A percentile compares a stretch with the other conserved stretches of the same genome.
Conservation (phyloP, 768 basidiomycete species). For the Solioccasus polychromus region DNA sequence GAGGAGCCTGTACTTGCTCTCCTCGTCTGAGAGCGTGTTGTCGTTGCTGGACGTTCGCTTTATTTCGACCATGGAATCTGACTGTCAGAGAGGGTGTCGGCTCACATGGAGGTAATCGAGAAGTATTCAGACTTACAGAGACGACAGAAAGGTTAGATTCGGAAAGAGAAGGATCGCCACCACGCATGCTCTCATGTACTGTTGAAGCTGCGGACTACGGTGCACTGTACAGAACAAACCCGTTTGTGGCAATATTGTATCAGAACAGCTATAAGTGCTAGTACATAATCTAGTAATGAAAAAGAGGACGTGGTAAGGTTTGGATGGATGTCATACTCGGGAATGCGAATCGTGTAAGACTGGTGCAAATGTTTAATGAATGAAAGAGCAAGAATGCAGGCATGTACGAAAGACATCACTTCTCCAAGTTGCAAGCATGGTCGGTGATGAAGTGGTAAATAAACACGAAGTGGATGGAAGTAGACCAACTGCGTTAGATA, state of each 20-base stretch:
- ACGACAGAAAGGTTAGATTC: slow-evolving; percentile 46
- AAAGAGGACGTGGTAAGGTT: slow-evolving; percentile 3
- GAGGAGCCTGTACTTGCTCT: slow-evolving; percentile 66
- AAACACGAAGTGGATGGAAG: slow-evolving; percentile 12
- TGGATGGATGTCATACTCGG: slow-evolving; percentile 17
- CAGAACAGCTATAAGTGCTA: not conserved
- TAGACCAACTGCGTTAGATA: slow-evolving; percentile 31
- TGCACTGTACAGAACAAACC: no score
- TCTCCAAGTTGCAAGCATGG: slow-evolving; percentile 28
- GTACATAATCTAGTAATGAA: not conserved
- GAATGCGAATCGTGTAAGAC: slow-evolving; percentile 18
- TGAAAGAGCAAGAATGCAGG: slow-evolving; percentile 23
- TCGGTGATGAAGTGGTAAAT: slow-evolving; percentile 27
- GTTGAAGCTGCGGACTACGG: no score
- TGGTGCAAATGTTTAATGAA: slow-evolving; percentile 18
- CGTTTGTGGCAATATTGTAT: slow-evolving; percentile 25
- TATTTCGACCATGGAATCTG: slow-evolving; percentile 75
- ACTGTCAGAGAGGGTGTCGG: slow-evolving; percentile 27
- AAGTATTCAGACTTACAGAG: slow-evolving; percentile 36
- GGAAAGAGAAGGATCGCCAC: slow-evolving; percentile 33
- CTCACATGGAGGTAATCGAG: slow-evolving; percentile 1
- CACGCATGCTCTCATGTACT: no score
- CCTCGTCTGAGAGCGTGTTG: slow-evolving; percentile 40
- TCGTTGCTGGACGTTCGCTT: slow-evolving; percentile 37
- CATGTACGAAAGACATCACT: slow-evolving; percentile 23